Percentiles rank a stretch among this genome's conserved stretches.
These are phyloP conservation scores for Canavalia ensiformis DNA, from an alignment of 306 rosid genomes.

Conservation along the genomic window DNA sequence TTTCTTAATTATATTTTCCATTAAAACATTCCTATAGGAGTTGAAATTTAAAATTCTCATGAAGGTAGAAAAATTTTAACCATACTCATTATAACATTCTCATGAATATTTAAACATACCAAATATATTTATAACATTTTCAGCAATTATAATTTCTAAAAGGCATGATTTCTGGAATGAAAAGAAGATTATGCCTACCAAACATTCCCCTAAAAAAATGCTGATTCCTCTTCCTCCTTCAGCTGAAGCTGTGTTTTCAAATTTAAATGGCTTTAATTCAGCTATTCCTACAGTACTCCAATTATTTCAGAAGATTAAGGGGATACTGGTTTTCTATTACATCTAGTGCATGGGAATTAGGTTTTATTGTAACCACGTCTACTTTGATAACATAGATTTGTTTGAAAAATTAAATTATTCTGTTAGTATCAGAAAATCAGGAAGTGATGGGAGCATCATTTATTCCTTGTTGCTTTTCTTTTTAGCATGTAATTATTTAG, in stretches of 20 bases:
- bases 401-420: background rate
- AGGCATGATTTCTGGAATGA: too few relatives aligned
- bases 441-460: background rate
- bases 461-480: conserved; percentile 25
- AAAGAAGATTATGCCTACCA: too few relatives aligned
- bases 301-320: background rate
- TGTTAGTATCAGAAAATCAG: conserved; percentile 11
- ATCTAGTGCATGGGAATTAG: background rate
- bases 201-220: too few relatives aligned
- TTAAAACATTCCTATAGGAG: too few relatives aligned
- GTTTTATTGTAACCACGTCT: conserved; percentile 1
- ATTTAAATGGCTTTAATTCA: background rate
- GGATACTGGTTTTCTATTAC: background rate
- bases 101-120: too few relatives aligned
- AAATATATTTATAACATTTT: too few relatives aligned
- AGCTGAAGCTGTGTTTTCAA: background rate
- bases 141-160: too few relatives aligned
- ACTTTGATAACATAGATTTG: conserved; percentile 13
- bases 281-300: background rate
- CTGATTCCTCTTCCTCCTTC: background rate
- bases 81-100: too few relatives aligned
- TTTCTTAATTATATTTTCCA: too few relatives aligned
- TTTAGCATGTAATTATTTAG: conserved; percentile 39
- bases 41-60: too few relatives aligned
- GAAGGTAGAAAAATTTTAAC: too few relatives aligned